phyloP scores from a whole-genome alignment of 192 early-diverging fungal species.

The Mortierella alpina region DNA sequence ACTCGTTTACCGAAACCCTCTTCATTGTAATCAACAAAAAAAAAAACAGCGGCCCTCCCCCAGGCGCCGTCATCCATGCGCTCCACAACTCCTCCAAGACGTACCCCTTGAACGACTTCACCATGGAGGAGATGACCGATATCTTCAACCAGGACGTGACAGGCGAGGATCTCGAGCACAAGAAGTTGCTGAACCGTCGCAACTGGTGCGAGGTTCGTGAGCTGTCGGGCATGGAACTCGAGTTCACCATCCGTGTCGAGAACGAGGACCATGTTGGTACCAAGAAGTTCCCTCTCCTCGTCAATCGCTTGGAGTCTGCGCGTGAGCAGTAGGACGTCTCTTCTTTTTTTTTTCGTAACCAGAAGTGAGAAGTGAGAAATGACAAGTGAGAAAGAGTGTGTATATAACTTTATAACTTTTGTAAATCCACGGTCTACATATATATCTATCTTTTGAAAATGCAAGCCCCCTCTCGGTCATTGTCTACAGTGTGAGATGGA shows the following conservation, averaged over 20 bases:
- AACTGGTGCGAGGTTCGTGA: constrained; percentile 53
- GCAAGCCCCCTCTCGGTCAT: not conserved
- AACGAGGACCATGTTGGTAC: constrained; percentile 40
- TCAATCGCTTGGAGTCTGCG: constrained; percentile 32
- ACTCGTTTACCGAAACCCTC: constrained; percentile 1
- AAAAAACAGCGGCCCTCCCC: constrained; percentile 64
- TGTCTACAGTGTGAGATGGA: not conserved
- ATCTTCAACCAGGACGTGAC: constrained; percentile 77
- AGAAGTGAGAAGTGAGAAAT: no score
- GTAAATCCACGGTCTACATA: no score
- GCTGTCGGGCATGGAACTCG: constrained; percentile 34
- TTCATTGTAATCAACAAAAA: constrained; percentile 7
- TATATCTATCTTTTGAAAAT: no score
- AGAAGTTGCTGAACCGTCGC: constrained; percentile 46
- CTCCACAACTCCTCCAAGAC: constrained; percentile 74
- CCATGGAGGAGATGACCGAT: constrained; percentile 79
- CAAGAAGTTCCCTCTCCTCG: constrained; percentile 40
- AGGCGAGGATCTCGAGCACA: constrained; percentile 56
- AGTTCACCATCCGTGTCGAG: constrained; percentile 50
- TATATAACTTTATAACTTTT: no score
- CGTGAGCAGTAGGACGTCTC: constrained; percentile 45
- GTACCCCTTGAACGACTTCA: constrained; percentile 66
- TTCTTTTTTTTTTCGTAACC: no score
- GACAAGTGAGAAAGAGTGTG: no score
- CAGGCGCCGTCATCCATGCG: constrained; percentile 70